phyloP scores from a whole-genome alignment of 345 rosid species.

The Eucalyptus sp. region DNA sequence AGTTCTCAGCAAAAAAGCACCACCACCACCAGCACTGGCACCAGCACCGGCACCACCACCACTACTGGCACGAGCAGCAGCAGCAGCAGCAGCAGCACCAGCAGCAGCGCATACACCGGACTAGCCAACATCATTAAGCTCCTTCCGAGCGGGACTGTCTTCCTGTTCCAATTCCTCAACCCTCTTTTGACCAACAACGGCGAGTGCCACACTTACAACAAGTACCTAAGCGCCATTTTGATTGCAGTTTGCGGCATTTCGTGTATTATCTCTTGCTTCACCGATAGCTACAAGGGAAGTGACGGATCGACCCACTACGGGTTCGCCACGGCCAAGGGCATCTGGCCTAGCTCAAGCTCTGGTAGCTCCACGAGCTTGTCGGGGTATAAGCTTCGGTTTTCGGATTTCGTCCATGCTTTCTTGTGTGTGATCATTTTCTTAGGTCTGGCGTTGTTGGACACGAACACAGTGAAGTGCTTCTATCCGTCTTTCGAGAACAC shows the following conservation, averaged over 20 bases:
- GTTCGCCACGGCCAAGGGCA: conserved; percentile 38
- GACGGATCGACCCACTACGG: conserved; percentile 48
- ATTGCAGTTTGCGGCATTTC: conserved; percentile 51
- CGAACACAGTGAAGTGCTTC: conserved; percentile 47
- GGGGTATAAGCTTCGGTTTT: conserved; percentile 29
- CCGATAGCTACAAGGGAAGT: conserved; percentile 51
- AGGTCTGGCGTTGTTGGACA: conserved; percentile 41
- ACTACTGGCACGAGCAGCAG: not conserved
- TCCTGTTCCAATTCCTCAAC: conserved; percentile 64
- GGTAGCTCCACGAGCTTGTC: conserved; percentile 20
- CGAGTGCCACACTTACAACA: conserved; percentile 35
- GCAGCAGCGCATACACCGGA: conserved; percentile 33
- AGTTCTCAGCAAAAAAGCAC: not conserved
- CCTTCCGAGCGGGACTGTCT: conserved; percentile 83
- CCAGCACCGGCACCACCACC: not conserved
- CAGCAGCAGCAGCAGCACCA: not conserved
- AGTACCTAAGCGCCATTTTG: conserved; percentile 38
- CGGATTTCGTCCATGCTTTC: conserved; percentile 57
- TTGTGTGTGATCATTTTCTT: conserved; percentile 39
- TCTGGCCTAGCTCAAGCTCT: conserved; percentile 38
- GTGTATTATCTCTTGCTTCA: conserved; percentile 51
- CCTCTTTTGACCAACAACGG: conserved; percentile 73
- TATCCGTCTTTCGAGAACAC: conserved; percentile 52
- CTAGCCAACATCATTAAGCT: conserved; percentile 61
- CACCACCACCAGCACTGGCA: not conserved